Evolutionary conservation across 345 rosid species (phyloP), one percentile per base, ranked within the genome.

Genomic region (Corchorus capsularis): DNA sequence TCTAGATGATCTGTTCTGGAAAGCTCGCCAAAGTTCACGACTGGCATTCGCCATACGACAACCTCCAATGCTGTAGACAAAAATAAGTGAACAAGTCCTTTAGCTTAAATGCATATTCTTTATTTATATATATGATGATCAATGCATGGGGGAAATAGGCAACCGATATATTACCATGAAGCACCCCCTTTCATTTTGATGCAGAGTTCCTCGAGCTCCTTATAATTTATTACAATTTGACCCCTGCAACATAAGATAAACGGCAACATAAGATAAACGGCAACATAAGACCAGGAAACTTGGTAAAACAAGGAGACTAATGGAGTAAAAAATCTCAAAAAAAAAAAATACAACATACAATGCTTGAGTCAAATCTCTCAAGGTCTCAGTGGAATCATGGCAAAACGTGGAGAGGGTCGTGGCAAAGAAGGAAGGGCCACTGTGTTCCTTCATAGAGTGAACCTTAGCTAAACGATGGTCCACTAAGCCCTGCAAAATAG

Each of bases 111-210:
- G 56, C 72, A 49, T 20, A 27, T 22, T 15, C 41, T 27, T 1
- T 47, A 47, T 34, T n/a, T n/a, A n/a, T n/a, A n/a, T 46, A 14
- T n/a, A 54, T 6, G 57, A 35, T 4, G 50, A 55, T 63, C 64
- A 11, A 54, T 70, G 41, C 65, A 69, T 69, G 27, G 57, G 4
- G 4, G 5, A 50, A 41, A 41, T 52, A 54, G 71, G 22, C 4
- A 74, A 61, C 60, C 1, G 67, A 22, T 55, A 75, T 27, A 11
- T 71, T 73, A 77, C 80, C 80, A 20, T 12, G 72, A 35, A 2
- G 75, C 27, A 6, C 75, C 64, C 59, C 83, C 83, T 77, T 62
- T 73, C 3, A 81, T 67, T 63, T 81, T 77, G 41, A 73, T 34
- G 64, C 75, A 67, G 6, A 73, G 54, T 35, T 73, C 75, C 43